phyloP scores from a whole-genome alignment of 1,139 yeast genomes.

The Yamadazyma kanchanaburiensis region DNA sequence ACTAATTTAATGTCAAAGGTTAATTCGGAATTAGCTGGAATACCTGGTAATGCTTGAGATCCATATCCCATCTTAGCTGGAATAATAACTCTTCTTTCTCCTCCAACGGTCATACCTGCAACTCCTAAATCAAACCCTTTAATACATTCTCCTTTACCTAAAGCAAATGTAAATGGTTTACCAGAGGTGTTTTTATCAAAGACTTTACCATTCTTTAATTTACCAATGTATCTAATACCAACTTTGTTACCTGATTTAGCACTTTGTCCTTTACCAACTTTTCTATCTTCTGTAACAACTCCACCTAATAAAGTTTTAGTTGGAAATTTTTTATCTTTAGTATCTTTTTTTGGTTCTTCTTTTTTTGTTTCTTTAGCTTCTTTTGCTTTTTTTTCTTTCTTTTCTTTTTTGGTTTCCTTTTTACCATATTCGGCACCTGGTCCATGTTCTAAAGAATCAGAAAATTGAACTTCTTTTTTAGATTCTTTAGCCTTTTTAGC shows the following conservation, averaged over 20 bases:
- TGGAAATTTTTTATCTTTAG: slow-evolving; percentile 45
- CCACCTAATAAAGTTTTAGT: slow-evolving; percentile 89
- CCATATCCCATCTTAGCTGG: slow-evolving; percentile 98
- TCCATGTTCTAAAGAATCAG: slow-evolving; percentile 89
- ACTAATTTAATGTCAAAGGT: slow-evolving; percentile 95
- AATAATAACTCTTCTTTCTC: slow-evolving; percentile 95
- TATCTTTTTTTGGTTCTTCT: slow-evolving; percentile 17
- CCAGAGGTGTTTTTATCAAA: slow-evolving; percentile 97
- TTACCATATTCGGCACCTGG: slow-evolving; percentile 52
- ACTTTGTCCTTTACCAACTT: slow-evolving; percentile 78
- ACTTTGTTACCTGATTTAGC: slow-evolving; percentile 91
- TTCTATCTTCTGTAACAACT: slow-evolving; percentile 88
- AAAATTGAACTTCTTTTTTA: slow-evolving; percentile 78
- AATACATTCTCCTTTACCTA: slow-evolving; percentile 98
- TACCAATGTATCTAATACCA: slow-evolving; percentile 97
- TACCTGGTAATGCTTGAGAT: slow-evolving; percentile 89
- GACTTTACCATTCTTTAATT: slow-evolving; percentile 91
- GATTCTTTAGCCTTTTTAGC: slow-evolving; percentile 48
- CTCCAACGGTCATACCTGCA: slow-evolving; percentile 98
- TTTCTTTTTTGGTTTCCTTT: slow-evolving; percentile 21
- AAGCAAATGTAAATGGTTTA: slow-evolving; percentile 85
- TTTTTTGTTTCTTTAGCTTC: slow-evolving; percentile 20
- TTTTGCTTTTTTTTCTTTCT: slow-evolving; percentile 17
- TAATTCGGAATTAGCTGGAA: slow-evolving; percentile 94
- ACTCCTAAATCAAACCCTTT: slow-evolving; percentile 99